A percentile compares a stretch with the other conserved stretches of the same genome.
phyloP scores from a whole-genome alignment of 805 yeast genomes.

The Pichia membranifaciens region DNA sequence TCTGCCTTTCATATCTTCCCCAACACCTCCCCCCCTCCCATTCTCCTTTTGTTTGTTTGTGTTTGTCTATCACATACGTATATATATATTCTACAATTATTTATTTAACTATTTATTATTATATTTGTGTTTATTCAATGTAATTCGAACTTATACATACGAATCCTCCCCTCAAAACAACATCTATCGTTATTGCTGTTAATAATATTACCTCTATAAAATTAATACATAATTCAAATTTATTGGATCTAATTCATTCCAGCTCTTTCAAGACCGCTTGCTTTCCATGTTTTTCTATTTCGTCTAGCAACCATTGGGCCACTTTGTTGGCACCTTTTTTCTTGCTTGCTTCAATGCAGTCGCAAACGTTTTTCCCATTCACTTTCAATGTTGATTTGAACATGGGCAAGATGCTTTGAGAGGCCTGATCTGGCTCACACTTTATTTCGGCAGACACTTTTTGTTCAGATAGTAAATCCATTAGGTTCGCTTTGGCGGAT shows the following conservation, averaged over 20 bases:
- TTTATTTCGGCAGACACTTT: slow-evolving; percentile 30
- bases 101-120: slow-evolving; percentile 3
- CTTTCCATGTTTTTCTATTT: slow-evolving; percentile 4
- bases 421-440: slow-evolving; percentile 2
- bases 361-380: slow-evolving; percentile 31
- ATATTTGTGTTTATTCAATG: slow-evolving; percentile 9
- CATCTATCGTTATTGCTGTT: no score
- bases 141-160: no score
- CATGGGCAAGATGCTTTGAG: slow-evolving; percentile 15
- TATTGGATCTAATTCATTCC: slow-evolving; percentile 1
- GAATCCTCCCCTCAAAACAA: no score
- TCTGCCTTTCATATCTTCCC: not conserved
- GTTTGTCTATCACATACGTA: slow-evolving; percentile 1
- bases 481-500: slow-evolving; percentile 9
- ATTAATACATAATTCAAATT: no score
- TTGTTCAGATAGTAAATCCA: slow-evolving; percentile 1
- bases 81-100: slow-evolving; percentile 3
- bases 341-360: slow-evolving; percentile 30
- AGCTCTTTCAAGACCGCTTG: slow-evolving; percentile 7
- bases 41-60: not conserved
- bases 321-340: slow-evolving; percentile 36
- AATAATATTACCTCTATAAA: no score
- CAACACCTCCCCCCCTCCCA: not conserved
- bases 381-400: slow-evolving; percentile 26
- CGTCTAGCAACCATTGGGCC: slow-evolving; percentile 29